Conservation (phyloP, 1,284 basidiomycete species). For the Moesziomyces antarcticus region DNA sequence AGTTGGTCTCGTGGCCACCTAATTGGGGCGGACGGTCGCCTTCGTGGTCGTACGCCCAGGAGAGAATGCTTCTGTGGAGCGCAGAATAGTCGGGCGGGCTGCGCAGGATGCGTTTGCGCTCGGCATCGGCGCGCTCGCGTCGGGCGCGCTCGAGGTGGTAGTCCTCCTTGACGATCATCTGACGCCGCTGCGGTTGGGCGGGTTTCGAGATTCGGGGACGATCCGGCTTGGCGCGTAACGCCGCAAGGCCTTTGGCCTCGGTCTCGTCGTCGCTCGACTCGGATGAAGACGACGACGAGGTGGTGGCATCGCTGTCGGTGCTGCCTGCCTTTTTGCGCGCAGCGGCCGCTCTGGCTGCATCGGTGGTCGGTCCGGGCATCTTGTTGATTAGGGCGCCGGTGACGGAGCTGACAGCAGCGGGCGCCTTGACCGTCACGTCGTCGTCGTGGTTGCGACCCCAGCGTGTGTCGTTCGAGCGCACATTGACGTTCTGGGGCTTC, state of each 20-base stretch:
- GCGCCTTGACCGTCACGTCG: conserved; percentile 50
- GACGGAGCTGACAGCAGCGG: conserved; percentile 56
- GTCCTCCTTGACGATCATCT: conserved; percentile 78
- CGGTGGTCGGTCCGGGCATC: conserved; percentile 30
- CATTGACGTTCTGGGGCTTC: conserved; percentile 47
- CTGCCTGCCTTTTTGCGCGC: conserved; percentile 26
- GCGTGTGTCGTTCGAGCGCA: conserved; percentile 20
- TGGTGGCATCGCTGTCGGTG: conserved; percentile 49
- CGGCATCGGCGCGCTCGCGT: conserved; percentile 46
- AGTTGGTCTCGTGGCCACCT: conserved; percentile 67
- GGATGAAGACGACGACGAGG: conserved; percentile 60
- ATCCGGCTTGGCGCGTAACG: conserved; percentile 69
- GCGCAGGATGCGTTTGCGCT: conserved; percentile 73
- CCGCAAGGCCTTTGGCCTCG: conserved; percentile 71
- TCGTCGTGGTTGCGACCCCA: conserved; percentile 52
- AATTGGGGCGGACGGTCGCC: conserved; percentile 73
- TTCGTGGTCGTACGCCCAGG: conserved; percentile 83
- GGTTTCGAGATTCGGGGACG: conserved; percentile 64
- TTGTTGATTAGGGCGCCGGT: conserved; percentile 50
- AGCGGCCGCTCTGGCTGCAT: conserved; percentile 29
- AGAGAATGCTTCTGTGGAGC: conserved; percentile 82
- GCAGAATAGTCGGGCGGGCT: conserved; percentile 83
- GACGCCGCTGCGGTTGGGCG: conserved; percentile 73
- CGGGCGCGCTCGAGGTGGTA: conserved; percentile 39
- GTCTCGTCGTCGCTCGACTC: conserved; percentile 72